These are phyloP conservation scores for Neoboletus brunneissimus DNA, from an alignment of 768 basidiomycete genomes.

Conservation along the genomic window DNA sequence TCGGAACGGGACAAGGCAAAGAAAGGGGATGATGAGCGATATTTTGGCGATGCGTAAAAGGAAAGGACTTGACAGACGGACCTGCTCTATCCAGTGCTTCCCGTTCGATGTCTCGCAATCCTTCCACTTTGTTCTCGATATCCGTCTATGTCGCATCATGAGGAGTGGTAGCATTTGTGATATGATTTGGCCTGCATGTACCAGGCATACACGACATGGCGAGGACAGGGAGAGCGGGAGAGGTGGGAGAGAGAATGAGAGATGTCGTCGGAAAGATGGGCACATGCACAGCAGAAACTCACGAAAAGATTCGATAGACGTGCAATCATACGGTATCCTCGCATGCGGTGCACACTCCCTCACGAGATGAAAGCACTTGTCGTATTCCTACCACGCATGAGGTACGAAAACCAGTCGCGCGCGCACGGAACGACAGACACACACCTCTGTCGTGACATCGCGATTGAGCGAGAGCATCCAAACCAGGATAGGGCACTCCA, in stretches of 20 bases:
- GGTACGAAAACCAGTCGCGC: neutral
- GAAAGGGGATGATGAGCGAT: neutral
- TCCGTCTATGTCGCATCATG: slow-evolving; percentile 83
- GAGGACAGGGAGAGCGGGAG: neutral
- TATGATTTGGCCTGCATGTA: slow-evolving; percentile 58
- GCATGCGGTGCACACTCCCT: slow-evolving; percentile 59
- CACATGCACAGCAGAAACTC: slow-evolving; percentile 27
- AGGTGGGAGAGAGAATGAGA: neutral
- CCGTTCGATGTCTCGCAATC: slow-evolving; percentile 58
- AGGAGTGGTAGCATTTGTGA: slow-evolving; percentile 73
- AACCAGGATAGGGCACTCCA: slow-evolving; percentile 68
- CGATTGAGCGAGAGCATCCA: slow-evolving; percentile 81
- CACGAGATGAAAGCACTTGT: slow-evolving; percentile 59
- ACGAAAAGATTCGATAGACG: slow-evolving; percentile 67
- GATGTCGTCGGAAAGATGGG: neutral
- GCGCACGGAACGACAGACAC: neutral
- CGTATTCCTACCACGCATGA: slow-evolving; percentile 58
- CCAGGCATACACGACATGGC: neutral
- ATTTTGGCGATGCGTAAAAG: neutral
- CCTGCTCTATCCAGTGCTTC: slow-evolving; percentile 84
- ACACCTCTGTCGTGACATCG: slow-evolving; percentile 63
- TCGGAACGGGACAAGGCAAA: neutral
- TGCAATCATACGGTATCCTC: slow-evolving; percentile 51
- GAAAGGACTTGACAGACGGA: slow-evolving; percentile 27
- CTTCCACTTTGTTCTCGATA: slow-evolving; percentile 72